Evolutionary conservation across 768 basidiomycete genomes (phyloP), one percentile per base, ranked within the genome.

Genomic region (Artomyces pyxidatus): DNA sequence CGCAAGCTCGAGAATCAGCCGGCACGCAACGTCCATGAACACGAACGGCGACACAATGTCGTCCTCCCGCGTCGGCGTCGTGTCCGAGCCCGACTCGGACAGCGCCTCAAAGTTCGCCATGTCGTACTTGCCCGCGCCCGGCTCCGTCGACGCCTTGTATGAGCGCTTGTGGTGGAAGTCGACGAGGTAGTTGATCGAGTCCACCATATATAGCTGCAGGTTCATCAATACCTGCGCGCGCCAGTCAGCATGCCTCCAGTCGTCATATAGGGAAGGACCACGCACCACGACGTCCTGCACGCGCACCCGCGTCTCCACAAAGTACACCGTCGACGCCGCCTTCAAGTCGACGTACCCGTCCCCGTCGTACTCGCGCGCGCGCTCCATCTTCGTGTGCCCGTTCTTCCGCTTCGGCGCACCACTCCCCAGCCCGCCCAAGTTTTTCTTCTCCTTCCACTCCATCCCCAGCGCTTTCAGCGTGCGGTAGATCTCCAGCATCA

Each of bases 131-230:
- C 78, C 83, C 16, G 85, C 83, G 6, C 73, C 85, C 0, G 77
- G 72, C 35, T 84, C 80, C 11, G 71, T 72, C 2, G 79, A 80
- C 6, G 88, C 89, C 56, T 72, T 77, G 67, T 97, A 96, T 45
- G 92, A 88, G 63, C 91, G 93, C 65, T 96, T 91, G 71, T 98
- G 94, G 59, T 96, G 85, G 69, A 99, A 99, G 63, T 98, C 95
- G 49, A 99, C 96, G 25, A 99, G 78, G 67, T 97, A 98, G 68
- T 97, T 97, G 64, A 84, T 82, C 21, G 83, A 83, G 63, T 99
- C 95, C 17, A 99, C 91, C 76, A 90, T 88, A 65, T 98, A 99
- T 32, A 98, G 77, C 59, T 97, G 93, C 1, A 99, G 77, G 65
- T 99, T 96, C 93, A 97, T 97, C 29, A 96, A 73, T 6, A 96